Conservation (phyloP, 2,329 filamentous ascomycete genomes). For the Trichoderma harzianum region DNA sequence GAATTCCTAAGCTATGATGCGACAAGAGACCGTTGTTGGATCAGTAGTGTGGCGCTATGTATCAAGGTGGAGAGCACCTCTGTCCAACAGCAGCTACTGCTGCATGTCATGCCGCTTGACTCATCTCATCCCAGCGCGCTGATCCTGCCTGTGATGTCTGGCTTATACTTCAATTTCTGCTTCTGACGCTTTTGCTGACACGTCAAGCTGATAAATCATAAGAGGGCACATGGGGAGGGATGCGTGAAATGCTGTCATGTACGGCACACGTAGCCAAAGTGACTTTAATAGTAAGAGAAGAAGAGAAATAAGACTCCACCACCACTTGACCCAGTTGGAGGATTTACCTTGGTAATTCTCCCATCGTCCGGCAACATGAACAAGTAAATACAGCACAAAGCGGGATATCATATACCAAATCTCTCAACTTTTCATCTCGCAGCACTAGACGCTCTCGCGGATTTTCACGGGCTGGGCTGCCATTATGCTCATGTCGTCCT, state of each 20-base stretch:
- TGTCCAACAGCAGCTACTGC: constrained; percentile 1
- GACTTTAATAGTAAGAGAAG: not conserved
- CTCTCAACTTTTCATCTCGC: not conserved
- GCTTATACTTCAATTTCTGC: not conserved
- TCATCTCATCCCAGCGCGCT: not conserved
- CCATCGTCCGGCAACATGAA: not conserved
- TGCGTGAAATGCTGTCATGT: not conserved
- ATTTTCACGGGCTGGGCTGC: constrained; percentile 37
- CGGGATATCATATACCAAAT: not conserved
- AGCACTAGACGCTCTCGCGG: constrained; percentile 37
- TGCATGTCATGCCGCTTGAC: constrained; percentile 14
- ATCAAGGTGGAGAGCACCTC: constrained; percentile 7
- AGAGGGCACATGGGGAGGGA: not conserved
- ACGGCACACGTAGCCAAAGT: not conserved
- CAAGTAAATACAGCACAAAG: not conserved
- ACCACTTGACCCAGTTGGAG: not conserved
- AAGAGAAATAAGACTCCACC: not conserved
- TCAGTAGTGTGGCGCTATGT: constrained; percentile 15
- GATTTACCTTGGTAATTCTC: not conserved
- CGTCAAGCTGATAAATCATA: not conserved
- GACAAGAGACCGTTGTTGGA: not conserved
- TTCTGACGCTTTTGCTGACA: not conserved
- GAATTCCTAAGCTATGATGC: not conserved
- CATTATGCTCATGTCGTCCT: constrained; percentile 33
- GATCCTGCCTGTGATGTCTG: not conserved